Base-by-base conservation (phyloP, 768 basidiomycete genomes). In the Dictyophora rubrovolvata region DNA sequence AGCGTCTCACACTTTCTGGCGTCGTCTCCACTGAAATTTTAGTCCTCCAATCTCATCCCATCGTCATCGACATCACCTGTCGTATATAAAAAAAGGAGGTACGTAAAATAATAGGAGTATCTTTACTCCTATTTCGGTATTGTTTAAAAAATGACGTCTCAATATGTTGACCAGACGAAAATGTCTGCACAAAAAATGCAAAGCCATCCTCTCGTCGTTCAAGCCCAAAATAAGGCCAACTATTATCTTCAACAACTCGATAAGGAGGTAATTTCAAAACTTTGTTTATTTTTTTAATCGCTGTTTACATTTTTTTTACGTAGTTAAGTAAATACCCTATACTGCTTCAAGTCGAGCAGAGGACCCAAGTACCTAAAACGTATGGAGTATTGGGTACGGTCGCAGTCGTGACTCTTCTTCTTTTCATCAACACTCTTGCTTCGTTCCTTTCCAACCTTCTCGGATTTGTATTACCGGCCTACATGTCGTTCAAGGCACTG, bases 401-500 rank as follows among this genome's bases (percentile, higher is more conserved):
- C 57, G 61, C 78, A 59, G 73, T 94, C 66, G 77, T 88, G 70
- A 75, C 82, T 54, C 68, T 86, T 68, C 81, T 91, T 67, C 87
- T 93, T 77, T 79, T 85, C 68, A 75, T 94, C 82, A 95, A 94
- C 77, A 81, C 93, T 54, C 85, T 94, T 67, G 96, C 96, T 53
- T 81, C 85, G 4, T 90, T 93, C 66, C 80, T 95, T 64, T 95
- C 95, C 61, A 95, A 96, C 74, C 78, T 96, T 67, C 83, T 99
- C 67, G 96, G 94, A 54, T 98, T 89, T 87, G 89, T 76, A 34
- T 79, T 98, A 66, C 96, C 96, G 28, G 93, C 93, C 5, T 98
- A 92, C 72, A 83, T 96, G 71, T 96, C 93, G 54, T 83, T 97
- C 77, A 88, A 87, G 74, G 94, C 96, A 28, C 83, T 99, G 69